A percentile compares a stretch with the other conserved stretches of the same genome.
phyloP scores from a whole-genome alignment of 106 monocot species.

The Platanthera zijinensis region DNA sequence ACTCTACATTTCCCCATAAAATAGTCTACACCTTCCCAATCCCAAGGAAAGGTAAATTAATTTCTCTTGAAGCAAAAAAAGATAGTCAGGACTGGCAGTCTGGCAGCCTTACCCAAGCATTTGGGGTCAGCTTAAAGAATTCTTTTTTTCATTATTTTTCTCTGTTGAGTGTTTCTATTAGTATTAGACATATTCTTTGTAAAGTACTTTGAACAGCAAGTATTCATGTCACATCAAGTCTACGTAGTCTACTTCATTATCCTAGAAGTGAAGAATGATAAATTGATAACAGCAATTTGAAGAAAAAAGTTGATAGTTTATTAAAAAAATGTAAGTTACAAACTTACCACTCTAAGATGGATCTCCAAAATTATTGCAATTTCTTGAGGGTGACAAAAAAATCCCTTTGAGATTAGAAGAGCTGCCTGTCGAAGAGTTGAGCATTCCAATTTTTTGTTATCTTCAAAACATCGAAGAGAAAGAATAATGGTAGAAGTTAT shows the following conservation, averaged over 20 bases:
- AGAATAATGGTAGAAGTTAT: conserved; percentile 50
- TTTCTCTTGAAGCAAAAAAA: not conserved
- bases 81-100: too few relatives aligned
- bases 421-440: conserved; percentile 69
- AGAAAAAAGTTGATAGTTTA: not conserved
- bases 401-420: conserved; percentile 75
- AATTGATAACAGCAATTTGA: not conserved
- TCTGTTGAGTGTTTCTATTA: too few relatives aligned
- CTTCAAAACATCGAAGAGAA: conserved; percentile 71
- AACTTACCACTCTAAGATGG: conserved; percentile 86
- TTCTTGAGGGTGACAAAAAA: conserved; percentile 84
- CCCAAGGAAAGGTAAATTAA: not conserved
- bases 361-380: conserved; percentile 67
- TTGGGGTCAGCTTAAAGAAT: too few relatives aligned
- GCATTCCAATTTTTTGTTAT: conserved; percentile 38
- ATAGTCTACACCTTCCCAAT: not conserved
- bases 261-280: too few relatives aligned
- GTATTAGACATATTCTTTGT: too few relatives aligned
- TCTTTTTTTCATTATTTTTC: too few relatives aligned
- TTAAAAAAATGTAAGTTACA: not conserved
- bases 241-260: not conserved
- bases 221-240: not conserved
- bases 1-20: not conserved
- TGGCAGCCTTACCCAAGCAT: too few relatives aligned
- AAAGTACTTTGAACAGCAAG: too few relatives aligned